Base-by-base conservation (phyloP, 2,329 filamentous ascomycete genomes). In the Clonostachys sp. region DNA sequence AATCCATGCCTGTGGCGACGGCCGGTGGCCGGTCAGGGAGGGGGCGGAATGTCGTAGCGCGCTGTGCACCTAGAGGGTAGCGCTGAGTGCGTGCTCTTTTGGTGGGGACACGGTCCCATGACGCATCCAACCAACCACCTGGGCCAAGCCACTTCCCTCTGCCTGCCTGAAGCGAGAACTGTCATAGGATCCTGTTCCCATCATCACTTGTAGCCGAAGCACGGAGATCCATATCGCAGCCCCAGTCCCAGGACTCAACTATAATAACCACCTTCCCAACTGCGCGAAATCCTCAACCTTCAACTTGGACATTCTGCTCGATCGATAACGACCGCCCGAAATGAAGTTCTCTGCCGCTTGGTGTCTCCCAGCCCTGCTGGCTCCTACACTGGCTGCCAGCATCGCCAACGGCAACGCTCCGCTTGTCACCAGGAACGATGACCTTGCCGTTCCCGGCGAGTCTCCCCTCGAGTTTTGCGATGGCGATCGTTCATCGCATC, bases 401-500 rank as follows among this genome's bases (percentile, higher is more conserved):
- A 66, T 71, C 62, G 60, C 64, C 55, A 60, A 58, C 55, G 56
- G 58, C 51, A 55, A 59, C 42, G 52, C 59, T 45, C 57, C 55
- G 48, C 63, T 62, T 53, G 64, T 68, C 50, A 74, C 70, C 53
- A 66, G 63, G 60, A 72, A 73, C 49, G 72, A 73, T 24, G 70
- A 80, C 42, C 73, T 80, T 65, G 78, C 84, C 54, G 87, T 96
- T 14, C 85, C 89, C 1, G 91, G 94, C 64, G 75, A 92, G 45
- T 96, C 92, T 62, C 92, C 94, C 33, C 77, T 99, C 50, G 74
- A 83, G 61, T 89, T 87, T 70, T 99, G 94, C 65, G 59, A 67
- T 55, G 71, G 73, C 49, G 78, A 88, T 52, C 87, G 89, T 49
- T 67, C 69, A 44, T 66, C 81, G 45, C 83, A 96, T 64, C 78